Percentiles rank a stretch among this genome's conserved stretches.
phyloP scores from a whole-genome alignment of 2,329 filamentous ascomycete genomes.

The Aspergillus udagawae region DNA sequence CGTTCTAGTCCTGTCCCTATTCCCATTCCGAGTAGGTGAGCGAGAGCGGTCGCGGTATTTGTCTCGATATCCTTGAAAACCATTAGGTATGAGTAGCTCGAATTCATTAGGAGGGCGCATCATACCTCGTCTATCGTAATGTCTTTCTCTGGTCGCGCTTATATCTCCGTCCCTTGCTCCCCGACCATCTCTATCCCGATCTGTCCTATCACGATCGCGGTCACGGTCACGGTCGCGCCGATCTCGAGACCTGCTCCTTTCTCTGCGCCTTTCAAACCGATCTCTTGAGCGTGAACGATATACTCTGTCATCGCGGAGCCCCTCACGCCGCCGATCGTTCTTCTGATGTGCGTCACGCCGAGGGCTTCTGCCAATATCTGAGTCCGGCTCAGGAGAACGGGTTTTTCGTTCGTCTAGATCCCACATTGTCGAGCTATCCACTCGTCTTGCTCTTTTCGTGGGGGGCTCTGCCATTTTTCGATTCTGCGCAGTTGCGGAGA shows the following conservation, averaged over 20 bases:
- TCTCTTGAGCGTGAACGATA: constrained; percentile 39
- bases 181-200: constrained; percentile 35
- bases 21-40: constrained; percentile 35
- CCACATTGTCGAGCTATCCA: constrained; percentile 61
- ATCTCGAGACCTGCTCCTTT: constrained; percentile 44
- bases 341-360: constrained; percentile 33
- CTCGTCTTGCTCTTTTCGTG: constrained; percentile 48
- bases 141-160: constrained; percentile 36
- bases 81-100: not conserved
- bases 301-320: constrained; percentile 36
- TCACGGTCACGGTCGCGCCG: constrained; percentile 30
- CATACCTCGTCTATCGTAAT: constrained; percentile 39
- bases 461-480: constrained; percentile 51
- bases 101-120: not conserved
- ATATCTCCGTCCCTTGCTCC: constrained; percentile 38
- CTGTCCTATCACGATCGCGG: constrained; percentile 31
- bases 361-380: constrained; percentile 33
- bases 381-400: constrained; percentile 24
- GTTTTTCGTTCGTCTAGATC: constrained; percentile 42
- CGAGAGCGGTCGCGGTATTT: constrained; percentile 35
- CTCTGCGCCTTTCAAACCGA: constrained; percentile 36
- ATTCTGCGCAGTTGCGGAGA: not conserved
- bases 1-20: constrained; percentile 31
- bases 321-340: constrained; percentile 36
- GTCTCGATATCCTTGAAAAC: constrained; percentile 25